Conservation (phyloP, 768 basidiomycete genomes). For the Agrocybe chaxingu region DNA sequence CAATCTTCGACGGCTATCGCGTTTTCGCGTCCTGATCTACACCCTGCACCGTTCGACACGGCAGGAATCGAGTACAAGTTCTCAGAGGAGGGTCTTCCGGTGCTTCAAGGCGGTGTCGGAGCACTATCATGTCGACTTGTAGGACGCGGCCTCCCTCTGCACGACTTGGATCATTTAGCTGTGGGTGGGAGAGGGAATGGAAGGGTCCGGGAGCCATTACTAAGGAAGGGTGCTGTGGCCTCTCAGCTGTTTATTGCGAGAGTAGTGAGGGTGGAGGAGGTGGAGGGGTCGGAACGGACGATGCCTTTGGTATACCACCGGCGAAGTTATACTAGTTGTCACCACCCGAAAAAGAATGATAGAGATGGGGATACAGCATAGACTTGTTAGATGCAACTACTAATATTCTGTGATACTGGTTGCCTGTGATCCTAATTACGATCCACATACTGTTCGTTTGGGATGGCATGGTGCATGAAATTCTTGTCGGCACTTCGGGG, state of each 20-base stretch:
- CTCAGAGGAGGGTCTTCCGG: conserved; percentile 53
- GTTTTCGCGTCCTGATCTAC: conserved; percentile 72
- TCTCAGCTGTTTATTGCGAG: conserved; percentile 81
- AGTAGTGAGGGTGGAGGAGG: conserved; percentile 57
- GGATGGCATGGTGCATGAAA: no score
- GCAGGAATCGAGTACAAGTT: conserved; percentile 32
- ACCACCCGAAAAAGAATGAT: no score
- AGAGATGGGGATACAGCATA: no score
- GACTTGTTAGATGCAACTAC: no score
- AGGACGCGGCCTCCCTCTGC: conserved; percentile 55
- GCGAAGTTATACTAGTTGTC: conserved; percentile 53
- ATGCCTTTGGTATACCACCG: conserved; percentile 66
- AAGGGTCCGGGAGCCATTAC: conserved; percentile 3
- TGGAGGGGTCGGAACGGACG: conserved; percentile 26
- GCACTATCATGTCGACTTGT: conserved; percentile 72
- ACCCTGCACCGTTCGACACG: conserved; percentile 54
- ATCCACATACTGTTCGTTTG: no score
- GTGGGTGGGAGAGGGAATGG: conserved; percentile 10
- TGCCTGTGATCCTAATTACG: no score
- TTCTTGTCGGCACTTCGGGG: no score
- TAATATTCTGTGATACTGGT: no score
- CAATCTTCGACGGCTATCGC: conserved; percentile 60
- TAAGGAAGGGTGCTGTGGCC: conserved; percentile 24
- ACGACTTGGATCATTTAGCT: conserved; percentile 43
- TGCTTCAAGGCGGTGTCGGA: conserved; percentile 61